These are phyloP conservation scores for Withania somnifera DNA, from an alignment of 305 asterid species.

Conservation along the genomic window DNA sequence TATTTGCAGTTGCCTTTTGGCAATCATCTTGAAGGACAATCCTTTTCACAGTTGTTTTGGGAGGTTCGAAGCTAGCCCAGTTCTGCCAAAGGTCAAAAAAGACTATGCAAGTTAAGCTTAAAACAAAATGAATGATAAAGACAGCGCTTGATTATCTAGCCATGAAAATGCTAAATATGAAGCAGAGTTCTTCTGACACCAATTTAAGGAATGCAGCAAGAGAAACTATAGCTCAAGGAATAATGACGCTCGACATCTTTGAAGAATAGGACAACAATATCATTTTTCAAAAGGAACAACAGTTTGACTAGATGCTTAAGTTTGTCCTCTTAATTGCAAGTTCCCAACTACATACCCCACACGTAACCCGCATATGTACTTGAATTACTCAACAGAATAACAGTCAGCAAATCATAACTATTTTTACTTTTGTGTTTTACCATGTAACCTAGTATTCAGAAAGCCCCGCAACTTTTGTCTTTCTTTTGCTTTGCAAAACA, in stretches of 20 bases:
- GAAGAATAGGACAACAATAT: background rate
- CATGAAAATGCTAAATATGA: background rate
- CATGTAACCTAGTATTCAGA: background rate
- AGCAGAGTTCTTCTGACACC: background rate
- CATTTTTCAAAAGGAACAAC: background rate
- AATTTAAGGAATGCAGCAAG: background rate
- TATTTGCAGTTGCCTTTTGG: conserved; percentile 35
- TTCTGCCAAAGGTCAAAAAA: conserved; percentile 36
- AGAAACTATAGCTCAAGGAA: background rate
- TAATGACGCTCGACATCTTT: background rate
- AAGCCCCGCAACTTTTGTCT: background rate
- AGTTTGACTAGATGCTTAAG: background rate
- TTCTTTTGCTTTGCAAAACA: background rate
- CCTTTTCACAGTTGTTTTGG: conserved; percentile 81
- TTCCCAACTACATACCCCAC: conserved; percentile 1
- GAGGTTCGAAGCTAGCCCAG: conserved; percentile 62
- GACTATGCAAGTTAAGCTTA: background rate
- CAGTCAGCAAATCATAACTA: background rate
- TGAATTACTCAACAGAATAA: background rate
- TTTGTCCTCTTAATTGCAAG: background rate
- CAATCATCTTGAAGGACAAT: conserved; percentile 40
- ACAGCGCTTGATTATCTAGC: background rate
- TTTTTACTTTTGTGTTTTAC: background rate
- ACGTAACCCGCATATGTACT: background rate
- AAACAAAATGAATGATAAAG: background rate